phyloP scores from a whole-genome alignment of 78 protist genomes.

The Mastigamoeba balamuthi region DNA sequence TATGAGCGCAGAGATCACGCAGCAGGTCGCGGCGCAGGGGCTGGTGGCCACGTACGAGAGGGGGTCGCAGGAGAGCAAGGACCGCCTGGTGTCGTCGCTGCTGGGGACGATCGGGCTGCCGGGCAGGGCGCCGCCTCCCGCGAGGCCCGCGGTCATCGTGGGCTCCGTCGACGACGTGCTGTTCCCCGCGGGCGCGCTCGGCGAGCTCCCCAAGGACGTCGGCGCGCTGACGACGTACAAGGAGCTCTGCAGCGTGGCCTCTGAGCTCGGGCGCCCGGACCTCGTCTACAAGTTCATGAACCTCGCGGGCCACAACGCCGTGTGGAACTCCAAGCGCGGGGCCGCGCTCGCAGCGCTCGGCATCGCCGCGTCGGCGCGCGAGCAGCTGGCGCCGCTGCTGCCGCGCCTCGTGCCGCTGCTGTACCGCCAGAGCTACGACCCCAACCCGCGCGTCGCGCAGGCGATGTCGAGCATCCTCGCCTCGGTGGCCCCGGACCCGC shows the following conservation, averaged over 20 bases:
- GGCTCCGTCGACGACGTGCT: no score
- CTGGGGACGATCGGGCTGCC: no score
- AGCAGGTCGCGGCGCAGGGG: slow-evolving; percentile 5
- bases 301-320: slow-evolving; percentile 5
- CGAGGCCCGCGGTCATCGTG: no score
- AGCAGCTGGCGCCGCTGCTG: not conserved
- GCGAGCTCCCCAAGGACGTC: slow-evolving; percentile 11
- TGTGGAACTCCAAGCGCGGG: slow-evolving; percentile 7
- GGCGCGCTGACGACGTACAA: slow-evolving; percentile 6
- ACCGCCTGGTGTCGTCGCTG: not conserved
- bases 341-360: not conserved
- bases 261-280: slow-evolving; percentile 15
- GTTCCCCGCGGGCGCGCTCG: not conserved
- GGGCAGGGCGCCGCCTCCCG: no score
- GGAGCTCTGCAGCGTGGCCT: slow-evolving; percentile 23
- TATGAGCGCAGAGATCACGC: slow-evolving; percentile 3
- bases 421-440: slow-evolving; percentile 12
- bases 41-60: not conserved
- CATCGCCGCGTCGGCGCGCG: not conserved
- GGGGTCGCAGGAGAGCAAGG: not conserved
- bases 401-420: slow-evolving; percentile 6
- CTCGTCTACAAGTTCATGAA: slow-evolving; percentile 15
- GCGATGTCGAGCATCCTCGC: not conserved
- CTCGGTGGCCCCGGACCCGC: not conserved
- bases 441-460: not conserved